Base-by-base conservation (phyloP, 202 grass and related monocot species). In the Bolboschoenoplectus hybrid region DNA sequence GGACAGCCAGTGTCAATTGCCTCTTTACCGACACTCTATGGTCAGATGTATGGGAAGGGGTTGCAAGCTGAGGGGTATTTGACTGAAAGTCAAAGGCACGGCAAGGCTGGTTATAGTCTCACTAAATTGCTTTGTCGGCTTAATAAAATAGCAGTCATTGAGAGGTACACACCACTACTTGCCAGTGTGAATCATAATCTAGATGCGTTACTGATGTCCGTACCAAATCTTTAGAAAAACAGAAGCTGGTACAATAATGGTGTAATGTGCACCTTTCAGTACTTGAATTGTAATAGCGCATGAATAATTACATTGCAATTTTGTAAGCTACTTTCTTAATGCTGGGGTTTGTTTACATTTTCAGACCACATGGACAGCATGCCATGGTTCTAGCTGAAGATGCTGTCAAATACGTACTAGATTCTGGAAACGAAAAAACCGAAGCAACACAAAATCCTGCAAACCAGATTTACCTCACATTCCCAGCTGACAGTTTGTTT, bases 381-480 rank as follows among this genome's bases (percentile, higher is more conserved):
- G 82, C 72, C 50, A 63, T 94, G 32, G 50, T 91, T 49, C 86
- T 87, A 5, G 67, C 85, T 61, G 90, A 89, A 85, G 82, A 94
- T 81, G 84, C 67, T 63, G 60, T 35, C 14, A 84, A 57, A 35
- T 88, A 84, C 45, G 8, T 70, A 17, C 6, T 81, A 55, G 81
- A 84, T 36, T 82, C 4, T 53, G 74, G 87, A 64, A 62, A 17
- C 81, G 73, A 90, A 60, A 90, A 84, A 69, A 81, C 14, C 35
- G 71, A 89, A 69, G 61, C 63, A 73, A 83, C 65, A 50, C 49
- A 74, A 76, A 60, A 58, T 43, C 14, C 35, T 13, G 74, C 26
- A 17, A 88, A 92, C 35, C 56, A 88, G 64, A 97, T 97, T 78
- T 92, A 89, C 83, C 86, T 97, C 32, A 85, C 76, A 3, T 95